Percentiles rank a stretch among this genome's conserved stretches.
Conservation (phyloP, 305 asterid species). For the Solanum hybrid region DNA sequence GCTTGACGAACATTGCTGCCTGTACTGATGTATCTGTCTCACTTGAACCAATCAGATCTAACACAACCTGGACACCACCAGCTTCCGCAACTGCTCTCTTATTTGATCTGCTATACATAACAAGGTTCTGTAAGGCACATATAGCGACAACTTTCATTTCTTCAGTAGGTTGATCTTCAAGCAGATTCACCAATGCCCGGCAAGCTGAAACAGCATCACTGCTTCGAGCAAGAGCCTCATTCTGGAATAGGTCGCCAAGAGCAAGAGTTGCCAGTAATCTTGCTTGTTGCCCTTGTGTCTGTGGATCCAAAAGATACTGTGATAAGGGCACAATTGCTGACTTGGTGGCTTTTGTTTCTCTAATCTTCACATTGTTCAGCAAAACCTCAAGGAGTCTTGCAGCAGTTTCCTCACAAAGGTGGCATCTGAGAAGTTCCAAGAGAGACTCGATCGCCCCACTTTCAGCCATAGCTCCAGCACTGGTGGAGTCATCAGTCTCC, state of each 20-base stretch:
- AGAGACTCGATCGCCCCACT: constrained; percentile 86
- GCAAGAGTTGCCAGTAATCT: constrained; percentile 94
- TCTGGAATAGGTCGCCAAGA: constrained; percentile 94
- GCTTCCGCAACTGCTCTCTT: constrained; percentile 99
- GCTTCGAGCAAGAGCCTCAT: constrained; percentile 87
- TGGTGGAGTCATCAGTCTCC: constrained; percentile 80
- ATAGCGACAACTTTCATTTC: constrained; percentile 99
- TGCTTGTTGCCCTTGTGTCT: constrained; percentile 98
- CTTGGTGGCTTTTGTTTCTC: constrained; percentile 83
- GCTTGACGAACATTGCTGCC: constrained; percentile 95
- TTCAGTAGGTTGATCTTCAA: constrained; percentile 99
- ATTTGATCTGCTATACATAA: constrained; percentile 90
- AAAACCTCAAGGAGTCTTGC: constrained; percentile 75
- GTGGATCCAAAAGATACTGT: constrained; percentile 98
- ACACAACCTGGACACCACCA: constrained; percentile 98
- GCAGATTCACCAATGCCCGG: constrained; percentile 93
- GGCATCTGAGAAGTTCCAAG: constrained; percentile 67
- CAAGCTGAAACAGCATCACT: constrained; percentile 97
- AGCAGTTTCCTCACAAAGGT: constrained; percentile 80
- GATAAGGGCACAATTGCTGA: constrained; percentile 88
- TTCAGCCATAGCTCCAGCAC: constrained; percentile 90
- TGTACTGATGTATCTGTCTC: constrained; percentile 93
- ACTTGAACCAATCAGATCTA: constrained; percentile 92
- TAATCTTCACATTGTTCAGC: constrained; percentile 66
- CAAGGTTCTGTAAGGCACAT: constrained; percentile 96